A percentile compares a stretch with the other conserved stretches of the same genome.
phyloP scores from a whole-genome alignment of 441 rosid species.

The Pelargonium fulgidum region DNA sequence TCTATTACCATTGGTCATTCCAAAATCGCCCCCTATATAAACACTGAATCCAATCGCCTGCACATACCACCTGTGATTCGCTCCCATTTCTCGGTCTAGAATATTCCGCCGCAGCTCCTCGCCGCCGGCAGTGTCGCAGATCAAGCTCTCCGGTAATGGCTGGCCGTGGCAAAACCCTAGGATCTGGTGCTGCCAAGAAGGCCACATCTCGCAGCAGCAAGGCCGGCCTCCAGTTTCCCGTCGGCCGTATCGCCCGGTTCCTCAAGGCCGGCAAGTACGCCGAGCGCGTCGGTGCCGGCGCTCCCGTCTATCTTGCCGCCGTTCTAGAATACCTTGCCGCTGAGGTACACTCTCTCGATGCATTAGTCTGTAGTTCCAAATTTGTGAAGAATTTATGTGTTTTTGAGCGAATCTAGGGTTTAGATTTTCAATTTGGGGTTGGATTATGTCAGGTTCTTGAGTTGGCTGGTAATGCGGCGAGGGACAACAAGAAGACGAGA shows the following conservation, averaged over 20 bases:
- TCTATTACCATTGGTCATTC: too few species aligned
- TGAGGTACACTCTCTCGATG: constrained; percentile 38
- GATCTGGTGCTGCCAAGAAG: constrained; percentile 79
- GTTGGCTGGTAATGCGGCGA: constrained; percentile 85
- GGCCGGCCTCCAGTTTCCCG: constrained; percentile 91
- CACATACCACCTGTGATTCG: too few species aligned
- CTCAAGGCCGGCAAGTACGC: constrained; percentile 96
- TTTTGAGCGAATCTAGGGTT: too few species aligned
- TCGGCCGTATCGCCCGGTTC: constrained; percentile 90
- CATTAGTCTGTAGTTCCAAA: too few species aligned
- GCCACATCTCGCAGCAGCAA: constrained; percentile 92
- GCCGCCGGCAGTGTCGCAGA: too few species aligned
- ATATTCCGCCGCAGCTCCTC: too few species aligned
- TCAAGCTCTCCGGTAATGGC: constrained; percentile 39
- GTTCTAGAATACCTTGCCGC: constrained; percentile 89
- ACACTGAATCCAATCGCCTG: too few species aligned
- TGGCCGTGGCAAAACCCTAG: constrained; percentile 83
- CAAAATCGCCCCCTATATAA: too few species aligned
- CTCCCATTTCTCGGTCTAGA: too few species aligned
- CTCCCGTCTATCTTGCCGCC: constrained; percentile 93
- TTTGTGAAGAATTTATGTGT: too few species aligned
- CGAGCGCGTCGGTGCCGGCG: constrained; percentile 94
- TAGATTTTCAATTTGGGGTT: too few species aligned
- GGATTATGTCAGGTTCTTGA: constrained; percentile 58
- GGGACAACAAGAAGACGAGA: constrained; percentile 88